Conservation (phyloP, 2,329 filamentous ascomycete genomes). For the Allantophomopsis cytisporea region DNA sequence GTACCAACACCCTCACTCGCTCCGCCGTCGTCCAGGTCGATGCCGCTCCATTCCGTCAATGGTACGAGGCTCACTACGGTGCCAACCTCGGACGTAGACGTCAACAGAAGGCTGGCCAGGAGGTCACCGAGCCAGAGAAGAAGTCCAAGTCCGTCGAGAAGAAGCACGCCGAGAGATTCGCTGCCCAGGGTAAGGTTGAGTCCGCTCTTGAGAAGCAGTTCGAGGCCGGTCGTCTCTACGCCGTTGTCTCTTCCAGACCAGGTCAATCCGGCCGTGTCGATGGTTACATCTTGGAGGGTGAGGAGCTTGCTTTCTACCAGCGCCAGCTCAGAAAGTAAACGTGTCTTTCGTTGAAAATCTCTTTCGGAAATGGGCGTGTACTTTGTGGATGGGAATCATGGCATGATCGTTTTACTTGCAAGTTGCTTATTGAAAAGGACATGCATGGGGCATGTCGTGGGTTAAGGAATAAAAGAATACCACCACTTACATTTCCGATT, state of each 20-base stretch:
- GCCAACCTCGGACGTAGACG: slow-evolving; percentile 77
- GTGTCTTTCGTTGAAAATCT: slow-evolving; percentile 10
- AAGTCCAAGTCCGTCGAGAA: slow-evolving; percentile 93
- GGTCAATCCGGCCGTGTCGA: slow-evolving; percentile 95
- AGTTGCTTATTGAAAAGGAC: background rate
- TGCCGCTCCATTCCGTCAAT: slow-evolving; percentile 97
- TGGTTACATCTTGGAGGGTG: slow-evolving; percentile 97
- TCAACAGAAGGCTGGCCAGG: slow-evolving; percentile 57
- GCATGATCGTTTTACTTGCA: slow-evolving; percentile 6
- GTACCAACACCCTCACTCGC: slow-evolving; percentile 99
- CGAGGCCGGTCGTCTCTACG: slow-evolving; percentile 95
- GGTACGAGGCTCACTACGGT: slow-evolving; percentile 99
- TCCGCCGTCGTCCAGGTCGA: slow-evolving; percentile 98
- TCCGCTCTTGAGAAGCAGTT: slow-evolving; percentile 91
- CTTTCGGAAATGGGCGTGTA: slow-evolving; percentile 13
- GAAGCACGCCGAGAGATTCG: slow-evolving; percentile 86
- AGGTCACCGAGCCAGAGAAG: slow-evolving; percentile 46
- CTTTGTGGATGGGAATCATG: slow-evolving; percentile 15
- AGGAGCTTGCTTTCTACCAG: slow-evolving; percentile 99
- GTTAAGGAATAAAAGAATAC: too few species aligned
- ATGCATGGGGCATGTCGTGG: too few species aligned
- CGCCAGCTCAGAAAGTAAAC: slow-evolving; percentile 96
- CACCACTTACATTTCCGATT: too few species aligned
- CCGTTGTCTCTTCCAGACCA: slow-evolving; percentile 82
- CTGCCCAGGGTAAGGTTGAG: slow-evolving; percentile 86